phyloP scores from a whole-genome alignment of 2,329 filamentous ascomycete genomes.

The Helicocarpus griseus region DNA sequence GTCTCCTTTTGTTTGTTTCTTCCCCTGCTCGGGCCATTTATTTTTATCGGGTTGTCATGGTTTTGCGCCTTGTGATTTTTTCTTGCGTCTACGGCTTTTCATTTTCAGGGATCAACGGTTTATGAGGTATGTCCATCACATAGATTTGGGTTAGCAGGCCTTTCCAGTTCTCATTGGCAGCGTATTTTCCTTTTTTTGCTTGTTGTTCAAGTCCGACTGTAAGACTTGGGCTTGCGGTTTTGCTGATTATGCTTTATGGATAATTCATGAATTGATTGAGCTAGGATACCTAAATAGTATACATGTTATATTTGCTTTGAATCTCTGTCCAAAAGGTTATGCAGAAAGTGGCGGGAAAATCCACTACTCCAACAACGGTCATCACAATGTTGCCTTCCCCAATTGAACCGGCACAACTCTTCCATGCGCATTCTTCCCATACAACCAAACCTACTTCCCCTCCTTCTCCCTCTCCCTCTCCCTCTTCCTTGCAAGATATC shows the following conservation, averaged over 20 bases:
- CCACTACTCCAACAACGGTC: too few relatives aligned
- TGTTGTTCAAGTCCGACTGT: background rate
- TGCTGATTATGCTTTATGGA: too few relatives aligned
- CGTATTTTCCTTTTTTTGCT: background rate
- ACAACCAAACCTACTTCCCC: background rate
- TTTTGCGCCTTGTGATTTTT: background rate
- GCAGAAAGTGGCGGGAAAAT: too few relatives aligned
- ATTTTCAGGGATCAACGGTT: background rate
- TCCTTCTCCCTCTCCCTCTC: slow-evolving; percentile 37
- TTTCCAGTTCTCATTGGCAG: background rate
- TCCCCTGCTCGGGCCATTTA: background rate
- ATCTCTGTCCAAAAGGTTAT: too few relatives aligned
- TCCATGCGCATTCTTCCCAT: background rate
- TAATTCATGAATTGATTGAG: too few relatives aligned
- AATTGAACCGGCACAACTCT: background rate
- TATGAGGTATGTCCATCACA: background rate
- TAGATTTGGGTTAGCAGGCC: background rate
- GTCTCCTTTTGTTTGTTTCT: background rate
- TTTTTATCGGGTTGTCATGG: background rate
- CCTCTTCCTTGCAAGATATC: slow-evolving; percentile 51
- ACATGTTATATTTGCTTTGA: too few relatives aligned
- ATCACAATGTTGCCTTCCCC: background rate
- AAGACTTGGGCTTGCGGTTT: background rate
- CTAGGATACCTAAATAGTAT: too few relatives aligned
- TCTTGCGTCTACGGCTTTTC: background rate